phyloP scores from a whole-genome alignment of 768 basidiomycete species.

The Suillus spraguei region DNA sequence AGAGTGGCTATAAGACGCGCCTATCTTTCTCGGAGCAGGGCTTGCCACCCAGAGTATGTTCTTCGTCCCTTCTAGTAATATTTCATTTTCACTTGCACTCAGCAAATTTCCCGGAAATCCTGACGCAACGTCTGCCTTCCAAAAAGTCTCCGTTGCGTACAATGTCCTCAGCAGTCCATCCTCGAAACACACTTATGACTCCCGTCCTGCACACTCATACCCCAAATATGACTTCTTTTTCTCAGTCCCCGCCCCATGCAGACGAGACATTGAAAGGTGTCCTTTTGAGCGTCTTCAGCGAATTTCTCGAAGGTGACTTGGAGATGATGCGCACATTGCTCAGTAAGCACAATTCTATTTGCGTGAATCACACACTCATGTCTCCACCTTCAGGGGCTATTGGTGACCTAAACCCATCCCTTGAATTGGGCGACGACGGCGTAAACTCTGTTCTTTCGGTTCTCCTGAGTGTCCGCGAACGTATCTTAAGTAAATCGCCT shows the following conservation, averaged over 20 bases:
- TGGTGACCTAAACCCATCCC: constrained; percentile 77
- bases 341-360: constrained; percentile 45
- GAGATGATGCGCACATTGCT: constrained; percentile 79
- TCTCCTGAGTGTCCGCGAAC: constrained; percentile 70
- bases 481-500: constrained; percentile 63
- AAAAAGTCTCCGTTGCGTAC: constrained; percentile 85
- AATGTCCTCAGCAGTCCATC: constrained; percentile 76
- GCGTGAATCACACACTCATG: constrained; percentile 1
- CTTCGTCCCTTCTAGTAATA: not conserved
- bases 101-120: constrained; percentile 82
- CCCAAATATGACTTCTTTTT: constrained; percentile 54
- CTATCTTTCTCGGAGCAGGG: constrained; percentile 72
- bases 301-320: constrained; percentile 86
- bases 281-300: constrained; percentile 72
- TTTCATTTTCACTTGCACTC: constrained; percentile 16
- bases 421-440: constrained; percentile 76
- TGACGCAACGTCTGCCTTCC: constrained; percentile 82
- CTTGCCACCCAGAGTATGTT: constrained; percentile 87
- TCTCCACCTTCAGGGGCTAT: constrained; percentile 55
- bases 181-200: constrained; percentile 70
- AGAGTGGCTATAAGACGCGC: constrained; percentile 68
- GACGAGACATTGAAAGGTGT: constrained; percentile 83
- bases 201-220: constrained; percentile 42
- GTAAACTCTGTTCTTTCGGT: constrained; percentile 75
- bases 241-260: constrained; percentile 54